phyloP scores from a whole-genome alignment of 148 eudicot genomes.

The Rhododendron molle region DNA sequence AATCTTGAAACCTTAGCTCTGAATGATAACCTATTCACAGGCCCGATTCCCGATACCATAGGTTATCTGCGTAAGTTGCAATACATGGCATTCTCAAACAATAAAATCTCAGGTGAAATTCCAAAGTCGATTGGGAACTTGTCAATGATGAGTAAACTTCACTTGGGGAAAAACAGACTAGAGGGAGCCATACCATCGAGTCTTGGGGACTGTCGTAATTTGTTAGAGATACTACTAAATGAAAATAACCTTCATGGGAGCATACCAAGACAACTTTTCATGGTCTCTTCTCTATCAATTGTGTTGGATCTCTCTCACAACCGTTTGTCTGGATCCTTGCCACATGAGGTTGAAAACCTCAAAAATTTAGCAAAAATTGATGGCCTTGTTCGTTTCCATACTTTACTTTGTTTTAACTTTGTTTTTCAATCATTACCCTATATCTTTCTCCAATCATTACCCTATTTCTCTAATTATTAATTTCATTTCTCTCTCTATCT shows the following conservation, averaged over 20 bases:
- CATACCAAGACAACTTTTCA: slow-evolving; percentile 3
- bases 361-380: neutral
- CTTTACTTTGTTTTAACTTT: too few relatives aligned
- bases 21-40: neutral
- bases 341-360: neutral
- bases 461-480: too few relatives aligned
- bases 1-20: neutral
- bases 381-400: too few relatives aligned
- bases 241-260: slow-evolving; percentile 7
- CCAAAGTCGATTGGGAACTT: slow-evolving; percentile 9
- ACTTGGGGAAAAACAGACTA: neutral
- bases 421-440: too few relatives aligned
- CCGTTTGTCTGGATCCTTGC: slow-evolving; percentile 3
- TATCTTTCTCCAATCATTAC: too few relatives aligned
- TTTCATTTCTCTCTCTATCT: too few relatives aligned
- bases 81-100: neutral
- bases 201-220: neutral
- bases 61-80: neutral
- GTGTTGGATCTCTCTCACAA: neutral
- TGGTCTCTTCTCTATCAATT: neutral
- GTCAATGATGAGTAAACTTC: neutral
- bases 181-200: neutral
- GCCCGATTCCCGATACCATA: neutral
- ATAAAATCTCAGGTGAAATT: slow-evolving; percentile 5
- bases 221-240: neutral